Base-by-base conservation (phyloP, 306 rosid species). In the Castanopsis chinensis region DNA sequence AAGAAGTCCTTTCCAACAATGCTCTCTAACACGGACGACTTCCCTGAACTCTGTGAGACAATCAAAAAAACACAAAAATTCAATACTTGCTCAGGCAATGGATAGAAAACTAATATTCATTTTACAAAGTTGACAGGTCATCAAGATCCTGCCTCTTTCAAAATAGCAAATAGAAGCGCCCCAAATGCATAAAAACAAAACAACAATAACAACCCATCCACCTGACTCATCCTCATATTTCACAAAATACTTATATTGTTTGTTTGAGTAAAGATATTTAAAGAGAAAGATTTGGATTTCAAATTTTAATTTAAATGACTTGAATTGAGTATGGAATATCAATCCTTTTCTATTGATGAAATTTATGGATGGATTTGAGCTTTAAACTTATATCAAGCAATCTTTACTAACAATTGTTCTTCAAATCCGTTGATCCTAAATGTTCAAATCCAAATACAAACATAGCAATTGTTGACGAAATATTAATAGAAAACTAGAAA, bases 1-100 rank as follows among this genome's bases (percentile, higher is more conserved):
- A 94, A 88, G 89, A 94, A 94, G 78, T 94, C 98, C 93, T 94
- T 94, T 78, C 97, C 97, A 25, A 94, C 98, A 72, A 94, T 68
- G 74, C 98, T 94, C 85, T 94, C 98, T 70, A 94, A 73, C 11
- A 94, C 98, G 0, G 98, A 94, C 65, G 98, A 94, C 82, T 94
- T 94, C 19, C 98, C 98, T 5, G 98, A 94, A 43, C 97, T 94
- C 98, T 94, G 89, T 64, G 59, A 23, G 19, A 57, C 80, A 82
- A 84, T 67, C 77, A 33, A 73, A 51, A 51, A 63, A 57, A 73
- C 12, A 68, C 77, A 18, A 73, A 45, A 57, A 18, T 78, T 71
- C 61, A 18, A 78, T 65, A 68, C 33, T 68, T 11, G 61, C 54
- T 67, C 75, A 30, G 52, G 54, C 2, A 2, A 67, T 63, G 80